Conservation (phyloP, 108 stramenopile genomes). For the Mayamaea pseudoterrestris region DNA sequence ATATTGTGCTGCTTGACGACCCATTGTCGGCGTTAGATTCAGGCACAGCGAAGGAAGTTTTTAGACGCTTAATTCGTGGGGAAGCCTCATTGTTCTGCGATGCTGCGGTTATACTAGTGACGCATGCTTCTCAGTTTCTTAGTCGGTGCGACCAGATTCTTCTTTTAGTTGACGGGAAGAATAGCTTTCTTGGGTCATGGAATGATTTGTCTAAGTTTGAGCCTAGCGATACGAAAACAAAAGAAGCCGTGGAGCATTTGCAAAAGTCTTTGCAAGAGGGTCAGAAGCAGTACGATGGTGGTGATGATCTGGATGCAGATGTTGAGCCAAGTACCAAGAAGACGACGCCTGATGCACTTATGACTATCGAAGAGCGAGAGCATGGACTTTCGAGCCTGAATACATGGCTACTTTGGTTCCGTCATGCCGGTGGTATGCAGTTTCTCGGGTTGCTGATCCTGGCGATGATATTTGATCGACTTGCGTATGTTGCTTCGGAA, state of each 20-base stretch:
- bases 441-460: slow-evolving; percentile 34
- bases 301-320: background rate
- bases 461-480: slow-evolving; percentile 58
- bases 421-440: slow-evolving; percentile 50
- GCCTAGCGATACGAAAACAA: slow-evolving; percentile 29
- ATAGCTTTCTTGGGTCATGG: slow-evolving; percentile 64
- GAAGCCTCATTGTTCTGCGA: slow-evolving; percentile 26
- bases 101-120: slow-evolving; percentile 72
- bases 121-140: slow-evolving; percentile 81
- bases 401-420: slow-evolving; percentile 76
- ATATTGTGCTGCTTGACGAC: slow-evolving; percentile 79
- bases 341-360: slow-evolving; percentile 13
- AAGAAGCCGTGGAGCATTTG: slow-evolving; percentile 56
- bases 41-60: slow-evolving; percentile 60
- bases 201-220: slow-evolving; percentile 25
- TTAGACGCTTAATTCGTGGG: slow-evolving; percentile 54
- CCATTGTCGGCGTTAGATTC: slow-evolving; percentile 89
- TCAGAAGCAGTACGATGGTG: slow-evolving; percentile 1
- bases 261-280: slow-evolving; percentile 35
- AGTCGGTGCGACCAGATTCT: slow-evolving; percentile 57
- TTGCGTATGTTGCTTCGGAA: slow-evolving; percentile 65
- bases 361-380: slow-evolving; percentile 61
- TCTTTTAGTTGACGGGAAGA: slow-evolving; percentile 53
- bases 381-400: slow-evolving; percentile 53
- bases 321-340: slow-evolving; percentile 7